Percentiles rank a stretch among this genome's conserved stretches.
Evolutionary conservation across 2,329 filamentous ascomycete genomes (phyloP).

Genomic region (Pezicula rhizophila): DNA sequence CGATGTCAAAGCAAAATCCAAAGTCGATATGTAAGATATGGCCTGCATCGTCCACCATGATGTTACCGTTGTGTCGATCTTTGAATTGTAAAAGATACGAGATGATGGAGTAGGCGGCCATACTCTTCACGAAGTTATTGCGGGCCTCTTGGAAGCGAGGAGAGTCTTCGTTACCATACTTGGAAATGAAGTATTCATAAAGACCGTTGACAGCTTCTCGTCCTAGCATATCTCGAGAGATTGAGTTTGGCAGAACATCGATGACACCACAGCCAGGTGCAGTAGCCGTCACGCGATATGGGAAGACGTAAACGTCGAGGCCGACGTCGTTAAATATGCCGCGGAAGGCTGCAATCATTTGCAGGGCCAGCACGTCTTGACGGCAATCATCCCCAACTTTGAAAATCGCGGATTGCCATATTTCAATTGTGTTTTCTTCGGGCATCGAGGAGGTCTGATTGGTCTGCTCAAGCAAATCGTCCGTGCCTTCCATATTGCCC

Average conservation of each 20-base stretch:
- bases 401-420: constrained; percentile 99
- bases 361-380: constrained; percentile 90
- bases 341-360: constrained; percentile 96
- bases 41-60: constrained; percentile 96
- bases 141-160: constrained; percentile 91
- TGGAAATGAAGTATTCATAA: constrained; percentile 96
- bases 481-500: constrained; percentile 43
- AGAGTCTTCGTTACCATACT: constrained; percentile 94
- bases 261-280: constrained; percentile 97
- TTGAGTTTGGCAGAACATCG: constrained; percentile 94
- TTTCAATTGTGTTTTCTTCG: constrained; percentile 64
- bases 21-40: constrained; percentile 99
- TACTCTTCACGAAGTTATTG: constrained; percentile 97
- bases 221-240: constrained; percentile 97
- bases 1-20: constrained; percentile 98
- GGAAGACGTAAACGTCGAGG: constrained; percentile 93
- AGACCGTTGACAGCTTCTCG: constrained; percentile 96
- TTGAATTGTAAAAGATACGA: constrained; percentile 98
- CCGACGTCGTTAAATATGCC: constrained; percentile 95
- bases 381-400: constrained; percentile 98
- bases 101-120: constrained; percentile 97
- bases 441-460: constrained; percentile 31
- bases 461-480: constrained; percentile 44
- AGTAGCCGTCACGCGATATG: constrained; percentile 94
- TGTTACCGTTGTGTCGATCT: constrained; percentile 97